These are phyloP conservation scores for Nemania bipapillata DNA, from an alignment of 2,329 filamentous ascomycete genomes.

Conservation along the genomic window DNA sequence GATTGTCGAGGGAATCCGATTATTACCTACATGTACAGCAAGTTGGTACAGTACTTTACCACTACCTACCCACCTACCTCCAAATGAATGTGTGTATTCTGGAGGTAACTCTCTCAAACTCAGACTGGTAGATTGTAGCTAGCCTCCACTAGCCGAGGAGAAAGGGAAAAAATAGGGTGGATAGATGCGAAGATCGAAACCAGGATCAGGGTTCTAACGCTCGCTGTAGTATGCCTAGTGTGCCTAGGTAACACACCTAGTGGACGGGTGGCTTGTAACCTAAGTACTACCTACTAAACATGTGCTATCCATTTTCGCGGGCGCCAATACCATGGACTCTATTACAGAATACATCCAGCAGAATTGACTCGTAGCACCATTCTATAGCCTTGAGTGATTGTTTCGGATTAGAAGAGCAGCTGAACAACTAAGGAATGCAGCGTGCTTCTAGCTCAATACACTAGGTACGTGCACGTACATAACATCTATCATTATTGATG, in stretches of 20 bases:
- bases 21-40: neutral
- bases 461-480: neutral
- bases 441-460: neutral
- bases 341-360: neutral
- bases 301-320: too few species aligned
- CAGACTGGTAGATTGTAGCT: too few species aligned
- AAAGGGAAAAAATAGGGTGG: neutral
- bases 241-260: neutral
- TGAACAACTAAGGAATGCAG: neutral
- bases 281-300: too few species aligned
- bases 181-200: conserved; percentile 7
- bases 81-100: too few species aligned
- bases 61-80: too few species aligned
- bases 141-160: neutral
- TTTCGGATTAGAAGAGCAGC: neutral
- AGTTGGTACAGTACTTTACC: too few species aligned
- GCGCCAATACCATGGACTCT: conserved; percentile 6
- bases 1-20: neutral
- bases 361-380: conserved; percentile 3
- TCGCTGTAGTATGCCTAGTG: neutral
- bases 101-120: too few species aligned
- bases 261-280: too few species aligned
- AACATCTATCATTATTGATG: neutral
- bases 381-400: too few species aligned
- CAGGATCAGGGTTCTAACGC: conserved; percentile 22